Evolutionary conservation across 352 stramenopile genomes (phyloP).

Genomic region (Phytophthora melonis): DNA sequence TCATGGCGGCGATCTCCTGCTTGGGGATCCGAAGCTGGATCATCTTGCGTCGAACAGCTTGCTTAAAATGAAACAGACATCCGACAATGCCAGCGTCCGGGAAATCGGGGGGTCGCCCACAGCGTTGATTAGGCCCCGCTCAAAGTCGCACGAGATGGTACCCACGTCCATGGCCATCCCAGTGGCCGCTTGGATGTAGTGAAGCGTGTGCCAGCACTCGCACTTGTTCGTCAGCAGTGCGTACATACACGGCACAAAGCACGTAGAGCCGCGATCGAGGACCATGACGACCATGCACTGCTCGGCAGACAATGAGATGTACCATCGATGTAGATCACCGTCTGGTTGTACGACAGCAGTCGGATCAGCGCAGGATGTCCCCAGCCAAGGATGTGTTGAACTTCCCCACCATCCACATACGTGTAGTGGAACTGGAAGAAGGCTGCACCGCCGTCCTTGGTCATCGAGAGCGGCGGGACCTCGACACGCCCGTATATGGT

Average conservation of each 20-base stretch:
- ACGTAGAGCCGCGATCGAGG: background rate
- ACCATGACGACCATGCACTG: constrained; percentile 33
- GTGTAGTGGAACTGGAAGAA: constrained; percentile 33
- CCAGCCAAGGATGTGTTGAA: constrained; percentile 30
- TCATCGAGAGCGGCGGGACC: constrained; percentile 8
- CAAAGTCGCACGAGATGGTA: constrained; percentile 25
- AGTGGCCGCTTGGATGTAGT: constrained; percentile 9
- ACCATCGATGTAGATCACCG: background rate
- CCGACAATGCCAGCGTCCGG: constrained; percentile 13
- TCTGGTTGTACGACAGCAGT: constrained; percentile 1
- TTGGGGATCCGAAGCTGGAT: constrained; percentile 5
- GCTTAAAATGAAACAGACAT: constrained; percentile 35
- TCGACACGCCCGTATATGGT: constrained; percentile 15
- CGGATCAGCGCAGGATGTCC: background rate
- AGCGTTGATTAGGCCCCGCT: constrained; percentile 12
- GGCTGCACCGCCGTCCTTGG: background rate
- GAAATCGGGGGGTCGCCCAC: constrained; percentile 16
- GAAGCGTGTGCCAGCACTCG: constrained; percentile 5
- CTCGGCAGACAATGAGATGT: background rate
- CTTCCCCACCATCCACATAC: constrained; percentile 1
- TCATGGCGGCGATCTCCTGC: background rate
- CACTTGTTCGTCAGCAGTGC: constrained; percentile 5
- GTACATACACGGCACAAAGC: constrained; percentile 13
- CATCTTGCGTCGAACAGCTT: constrained; percentile 25
- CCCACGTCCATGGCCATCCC: background rate